phyloP scores from a whole-genome alignment of 345 rosid genomes.

The Acer negundo region DNA sequence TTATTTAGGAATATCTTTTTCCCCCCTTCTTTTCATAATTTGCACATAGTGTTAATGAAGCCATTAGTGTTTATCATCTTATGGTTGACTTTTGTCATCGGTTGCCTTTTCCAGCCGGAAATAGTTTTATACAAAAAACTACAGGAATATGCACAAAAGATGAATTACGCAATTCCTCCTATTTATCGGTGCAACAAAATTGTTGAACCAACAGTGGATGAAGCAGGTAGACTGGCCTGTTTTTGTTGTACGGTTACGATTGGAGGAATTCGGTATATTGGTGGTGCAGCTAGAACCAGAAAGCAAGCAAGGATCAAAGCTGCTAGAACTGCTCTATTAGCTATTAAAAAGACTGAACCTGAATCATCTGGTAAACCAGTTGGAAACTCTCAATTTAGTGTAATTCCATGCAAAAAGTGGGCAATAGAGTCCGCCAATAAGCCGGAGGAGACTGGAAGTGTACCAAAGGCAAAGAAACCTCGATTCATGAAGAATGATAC shows the following conservation, averaged over 20 bases:
- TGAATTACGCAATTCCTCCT: constrained; percentile 92
- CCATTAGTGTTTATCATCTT: neutral
- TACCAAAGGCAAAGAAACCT: constrained; percentile 15
- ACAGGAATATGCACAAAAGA: constrained; percentile 94
- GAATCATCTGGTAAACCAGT: constrained; percentile 25
- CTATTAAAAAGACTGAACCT: constrained; percentile 52
- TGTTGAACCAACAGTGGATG: constrained; percentile 32
- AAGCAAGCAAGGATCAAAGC: constrained; percentile 92
- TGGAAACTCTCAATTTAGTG: constrained; percentile 57
- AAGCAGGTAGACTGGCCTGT: constrained; percentile 31
- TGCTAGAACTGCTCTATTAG: constrained; percentile 87
- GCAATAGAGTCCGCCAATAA: constrained; percentile 37
- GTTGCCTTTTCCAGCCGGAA: constrained; percentile 60
- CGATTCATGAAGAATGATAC: constrained; percentile 1
- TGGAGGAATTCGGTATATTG: constrained; percentile 81
- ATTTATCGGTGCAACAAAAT: constrained; percentile 49
- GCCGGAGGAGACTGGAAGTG: constrained; percentile 36
- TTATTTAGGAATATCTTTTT: neutral
- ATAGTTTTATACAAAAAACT: constrained; percentile 87
- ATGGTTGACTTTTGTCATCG: constrained; percentile 12
- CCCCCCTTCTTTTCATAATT: too few species aligned
- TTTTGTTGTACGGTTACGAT: constrained; percentile 75
- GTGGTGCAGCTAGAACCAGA: constrained; percentile 71
- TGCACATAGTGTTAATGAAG: neutral
- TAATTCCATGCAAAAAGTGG: constrained; percentile 75